Evolutionary conservation across 768 basidiomycete genomes (phyloP), one percentile per base, ranked within the genome.

Genomic region (Termitomyces sp.): DNA sequence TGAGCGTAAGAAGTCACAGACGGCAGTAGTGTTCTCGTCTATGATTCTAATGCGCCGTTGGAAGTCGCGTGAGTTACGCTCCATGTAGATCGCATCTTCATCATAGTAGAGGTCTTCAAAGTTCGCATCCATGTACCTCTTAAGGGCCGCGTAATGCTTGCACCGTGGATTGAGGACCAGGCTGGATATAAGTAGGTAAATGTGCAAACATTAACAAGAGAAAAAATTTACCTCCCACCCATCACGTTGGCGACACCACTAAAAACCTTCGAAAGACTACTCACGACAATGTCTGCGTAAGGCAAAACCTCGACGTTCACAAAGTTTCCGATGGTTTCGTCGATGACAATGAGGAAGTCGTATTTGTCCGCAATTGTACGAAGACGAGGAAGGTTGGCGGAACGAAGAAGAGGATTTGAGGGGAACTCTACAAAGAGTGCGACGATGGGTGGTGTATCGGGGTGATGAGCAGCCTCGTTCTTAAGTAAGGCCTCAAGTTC

Each of bases 21-120:
- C 76, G 44, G 81, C 82, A 67, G 92, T 86, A 4, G 95, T 78
- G 69, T 96, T 98, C 32, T 71, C 69, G 69, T 98, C 92, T 71
- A 96, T 92, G 53, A 76, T 69, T 55, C 76, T 76, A 62, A 94
- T 80, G 55, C 96, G 91, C 8, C 74, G 77, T 52, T 79, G 73
- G 76, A 96, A 98, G 73, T 97, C 87, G 51, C 96, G 91, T 18
- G 96, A 98, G 73, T 99, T 99, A 63, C 95, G 90, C 69, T 99
- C 96, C 90, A 99, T 90, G 78, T 86, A 96, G 56, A 98, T 84
- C 42, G 92, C 94, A 66, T 99, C 96, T 69, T 94, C 91, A 65
- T 84, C 79, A 63, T 88, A 98, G 74, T 92, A 98, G 24, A 76
- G 74, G 67, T 99, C 95, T 68, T 96, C 92, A 70, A 86, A 98